Conservation (phyloP, 2,329 filamentous ascomycete species). For the Xylariaceae sp. region DNA sequence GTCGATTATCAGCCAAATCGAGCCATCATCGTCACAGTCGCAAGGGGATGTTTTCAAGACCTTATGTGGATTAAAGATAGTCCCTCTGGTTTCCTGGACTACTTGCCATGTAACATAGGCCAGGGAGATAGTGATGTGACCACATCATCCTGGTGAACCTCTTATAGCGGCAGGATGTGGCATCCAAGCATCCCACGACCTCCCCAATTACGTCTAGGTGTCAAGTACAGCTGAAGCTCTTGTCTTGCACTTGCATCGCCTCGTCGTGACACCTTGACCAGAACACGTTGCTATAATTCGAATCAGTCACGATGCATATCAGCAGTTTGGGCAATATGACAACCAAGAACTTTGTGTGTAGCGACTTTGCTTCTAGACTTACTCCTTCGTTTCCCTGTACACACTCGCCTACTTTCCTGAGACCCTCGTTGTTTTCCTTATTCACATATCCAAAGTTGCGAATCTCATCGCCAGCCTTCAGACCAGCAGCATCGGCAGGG, state of each 20-base stretch:
- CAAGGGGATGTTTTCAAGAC: too few relatives aligned
- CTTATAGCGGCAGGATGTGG: conserved; percentile 75
- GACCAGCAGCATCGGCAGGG: conserved; percentile 78
- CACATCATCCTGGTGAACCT: background rate
- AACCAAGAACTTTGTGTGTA: background rate
- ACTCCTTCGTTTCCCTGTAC: conserved; percentile 89
- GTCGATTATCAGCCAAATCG: too few relatives aligned
- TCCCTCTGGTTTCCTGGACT: too few relatives aligned
- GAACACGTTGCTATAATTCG: conserved; percentile 59
- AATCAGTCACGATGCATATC: conserved; percentile 6
- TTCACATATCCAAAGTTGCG: conserved; percentile 83
- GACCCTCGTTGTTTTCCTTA: conserved; percentile 78
- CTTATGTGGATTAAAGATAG: too few relatives aligned
- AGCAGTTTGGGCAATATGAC: background rate
- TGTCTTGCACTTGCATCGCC: conserved; percentile 41
- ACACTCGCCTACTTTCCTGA: conserved; percentile 82
- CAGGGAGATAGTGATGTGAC: too few relatives aligned
- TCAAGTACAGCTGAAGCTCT: conserved; percentile 70
- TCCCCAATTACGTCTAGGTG: conserved; percentile 80
- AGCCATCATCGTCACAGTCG: too few relatives aligned
- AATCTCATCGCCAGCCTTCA: conserved; percentile 78
- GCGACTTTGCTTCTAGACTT: conserved; percentile 39
- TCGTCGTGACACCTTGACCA: conserved; percentile 63
- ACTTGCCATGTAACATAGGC: too few relatives aligned
- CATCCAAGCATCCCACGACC: conserved; percentile 87